Conservation (phyloP, 148 eudicot species). For the Rhododendron ferrugineum region DNA sequence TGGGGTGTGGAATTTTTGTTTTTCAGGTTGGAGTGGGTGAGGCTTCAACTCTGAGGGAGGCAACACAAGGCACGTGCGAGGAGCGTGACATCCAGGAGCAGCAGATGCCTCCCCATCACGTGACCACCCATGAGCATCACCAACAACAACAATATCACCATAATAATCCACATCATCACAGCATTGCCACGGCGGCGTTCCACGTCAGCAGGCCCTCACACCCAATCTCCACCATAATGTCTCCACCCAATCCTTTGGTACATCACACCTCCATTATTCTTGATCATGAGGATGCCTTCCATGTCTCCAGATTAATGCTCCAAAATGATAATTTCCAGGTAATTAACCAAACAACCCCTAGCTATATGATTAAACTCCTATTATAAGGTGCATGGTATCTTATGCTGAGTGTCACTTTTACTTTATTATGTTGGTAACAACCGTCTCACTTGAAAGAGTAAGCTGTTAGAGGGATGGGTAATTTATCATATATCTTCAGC, state of each 20-base stretch:
- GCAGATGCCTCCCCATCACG: constrained; percentile 22
- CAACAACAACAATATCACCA: constrained; percentile 13
- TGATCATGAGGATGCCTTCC: constrained; percentile 53
- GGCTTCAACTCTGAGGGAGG: constrained; percentile 46
- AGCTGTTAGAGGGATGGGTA: too few species aligned
- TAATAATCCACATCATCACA: constrained; percentile 18
- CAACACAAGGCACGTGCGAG: constrained; percentile 34
- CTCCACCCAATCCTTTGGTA: constrained; percentile 44
- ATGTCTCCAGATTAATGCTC: constrained; percentile 69
- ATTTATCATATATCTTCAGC: too few species aligned
- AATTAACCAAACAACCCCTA: constrained; percentile 7
- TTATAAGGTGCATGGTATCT: neutral
- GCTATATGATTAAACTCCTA: neutral
- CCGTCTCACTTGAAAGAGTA: neutral
- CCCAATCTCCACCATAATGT: constrained; percentile 57
- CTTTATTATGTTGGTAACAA: neutral
- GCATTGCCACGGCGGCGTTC: constrained; percentile 33
- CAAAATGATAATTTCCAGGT: constrained; percentile 77
- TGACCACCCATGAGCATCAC: constrained; percentile 28
- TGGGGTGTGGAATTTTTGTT: neutral
- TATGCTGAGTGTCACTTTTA: neutral
- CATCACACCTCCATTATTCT: constrained; percentile 68
- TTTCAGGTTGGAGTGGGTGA: constrained; percentile 59
- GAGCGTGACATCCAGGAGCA: constrained; percentile 36
- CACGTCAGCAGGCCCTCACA: constrained; percentile 68